These are phyloP conservation scores for Chrysoporthe austroafricana DNA, from an alignment of 2,329 filamentous ascomycete species.

Conservation along the genomic window DNA sequence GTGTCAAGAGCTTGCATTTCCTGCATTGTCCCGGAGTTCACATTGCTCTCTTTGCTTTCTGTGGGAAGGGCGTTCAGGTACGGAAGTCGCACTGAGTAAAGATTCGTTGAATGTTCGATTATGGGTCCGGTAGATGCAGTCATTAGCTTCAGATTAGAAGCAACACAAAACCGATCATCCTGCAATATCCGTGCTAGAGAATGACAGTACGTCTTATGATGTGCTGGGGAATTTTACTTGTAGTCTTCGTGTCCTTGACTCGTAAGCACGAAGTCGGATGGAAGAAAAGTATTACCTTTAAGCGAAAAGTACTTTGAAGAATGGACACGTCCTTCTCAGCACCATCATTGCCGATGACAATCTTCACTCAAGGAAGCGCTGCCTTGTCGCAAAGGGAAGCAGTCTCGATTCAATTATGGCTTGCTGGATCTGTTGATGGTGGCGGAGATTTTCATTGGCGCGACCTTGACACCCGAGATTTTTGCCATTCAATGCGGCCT, in stretches of 20 bases:
- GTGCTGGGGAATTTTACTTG: not conserved
- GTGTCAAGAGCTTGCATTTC: slow-evolving; percentile 14
- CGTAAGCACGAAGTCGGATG: not conserved
- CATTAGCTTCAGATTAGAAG: not conserved
- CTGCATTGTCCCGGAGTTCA: slow-evolving; percentile 22
- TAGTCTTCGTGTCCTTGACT: not conserved
- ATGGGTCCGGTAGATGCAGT: not conserved
- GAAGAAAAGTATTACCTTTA: not conserved
- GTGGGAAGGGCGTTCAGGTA: slow-evolving; percentile 14
- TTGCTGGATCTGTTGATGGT: not conserved
- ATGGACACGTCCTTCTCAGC: not conserved
- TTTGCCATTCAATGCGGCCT: not conserved
- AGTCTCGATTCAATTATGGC: not conserved
- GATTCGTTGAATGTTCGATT: not conserved
- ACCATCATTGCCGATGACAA: not conserved
- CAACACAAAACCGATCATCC: not conserved
- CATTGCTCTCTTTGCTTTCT: slow-evolving; percentile 7
- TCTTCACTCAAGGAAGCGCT: not conserved
- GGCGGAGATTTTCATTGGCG: slow-evolving; percentile 20
- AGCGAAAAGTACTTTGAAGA: not conserved
- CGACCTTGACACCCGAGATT: slow-evolving; percentile 19
- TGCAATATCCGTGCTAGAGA: not conserved
- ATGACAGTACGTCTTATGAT: not conserved
- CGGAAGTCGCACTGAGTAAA: slow-evolving; percentile 4
- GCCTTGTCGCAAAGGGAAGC: not conserved